These are phyloP conservation scores for Auriscalpium orientale DNA, from an alignment of 768 basidiomycete species.

Conservation along the genomic window DNA sequence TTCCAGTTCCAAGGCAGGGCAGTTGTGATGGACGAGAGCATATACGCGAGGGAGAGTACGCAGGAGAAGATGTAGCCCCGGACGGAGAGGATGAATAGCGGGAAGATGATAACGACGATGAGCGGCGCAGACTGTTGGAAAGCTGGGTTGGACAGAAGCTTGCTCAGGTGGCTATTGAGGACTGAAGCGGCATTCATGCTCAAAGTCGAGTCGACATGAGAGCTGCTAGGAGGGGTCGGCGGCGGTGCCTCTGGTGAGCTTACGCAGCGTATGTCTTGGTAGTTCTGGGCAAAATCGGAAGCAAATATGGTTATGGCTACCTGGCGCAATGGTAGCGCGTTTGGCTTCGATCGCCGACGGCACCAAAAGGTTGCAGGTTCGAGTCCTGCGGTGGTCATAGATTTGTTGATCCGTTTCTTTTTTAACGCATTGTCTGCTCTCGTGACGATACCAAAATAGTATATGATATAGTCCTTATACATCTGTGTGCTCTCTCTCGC, in stretches of 20 bases:
- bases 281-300: neutral
- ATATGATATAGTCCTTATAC: too few relatives aligned
- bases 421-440: too few relatives aligned
- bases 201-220: neutral
- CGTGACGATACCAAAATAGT: too few relatives aligned
- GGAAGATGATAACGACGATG: conserved; percentile 40
- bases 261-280: neutral
- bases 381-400: conserved; percentile 74
- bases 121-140: conserved; percentile 56
- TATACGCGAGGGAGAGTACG: conserved; percentile 33
- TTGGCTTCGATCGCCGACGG: conserved; percentile 78
- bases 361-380: conserved; percentile 96
- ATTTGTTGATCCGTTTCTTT: too few relatives aligned
- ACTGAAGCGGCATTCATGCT: neutral
- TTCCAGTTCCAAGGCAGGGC: conserved; percentile 62
- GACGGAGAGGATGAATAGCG: conserved; percentile 26
- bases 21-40: conserved; percentile 49
- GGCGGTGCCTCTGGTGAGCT: neutral
- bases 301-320: conserved; percentile 22
- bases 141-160: conserved; percentile 4
- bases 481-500: too few relatives aligned
- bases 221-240: neutral
- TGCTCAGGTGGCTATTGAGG: neutral
- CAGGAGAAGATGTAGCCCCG: conserved; percentile 21
- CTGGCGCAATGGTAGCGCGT: conserved; percentile 94